These are phyloP conservation scores for Canna indica DNA, from an alignment of 176 grass and related monocot genomes.

Conservation along the genomic window DNA sequence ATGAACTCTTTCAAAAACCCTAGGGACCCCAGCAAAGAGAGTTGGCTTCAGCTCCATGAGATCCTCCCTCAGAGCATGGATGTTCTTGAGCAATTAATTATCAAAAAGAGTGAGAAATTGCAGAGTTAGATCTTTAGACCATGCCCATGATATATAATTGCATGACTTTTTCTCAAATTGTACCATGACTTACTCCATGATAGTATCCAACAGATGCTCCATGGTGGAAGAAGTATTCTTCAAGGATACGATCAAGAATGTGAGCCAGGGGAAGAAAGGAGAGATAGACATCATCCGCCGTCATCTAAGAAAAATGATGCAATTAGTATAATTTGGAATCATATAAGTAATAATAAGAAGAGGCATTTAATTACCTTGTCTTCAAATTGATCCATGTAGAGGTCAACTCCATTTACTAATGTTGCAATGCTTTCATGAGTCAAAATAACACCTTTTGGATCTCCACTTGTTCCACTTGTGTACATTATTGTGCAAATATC, in stretches of 20 bases:
- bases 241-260: conserved; percentile 90
- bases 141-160: no score
- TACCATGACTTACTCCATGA: conserved; percentile 48
- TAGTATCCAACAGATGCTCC: conserved; percentile 94
- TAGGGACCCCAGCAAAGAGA: conserved; percentile 78
- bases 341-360: not conserved
- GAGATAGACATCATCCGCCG: conserved; percentile 83
- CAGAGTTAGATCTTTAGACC: no score
- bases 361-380: conserved; percentile 63
- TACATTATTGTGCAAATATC: conserved; percentile 99
- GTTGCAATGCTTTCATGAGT: conserved; percentile 62
- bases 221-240: conserved; percentile 96
- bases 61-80: conserved; percentile 89
- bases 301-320: conserved; percentile 47
- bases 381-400: conserved; percentile 78
- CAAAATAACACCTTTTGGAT: conserved; percentile 84
- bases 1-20: conserved; percentile 94
- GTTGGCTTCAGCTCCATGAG: conserved; percentile 87
- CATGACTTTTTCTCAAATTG: no score
- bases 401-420: conserved; percentile 62
- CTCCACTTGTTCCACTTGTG: conserved; percentile 92
- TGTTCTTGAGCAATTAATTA: conserved; percentile 32
- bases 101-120: not conserved
- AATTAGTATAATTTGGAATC: not conserved
- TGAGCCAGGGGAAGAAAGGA: conserved; percentile 95